Evolutionary conservation across 371 early-diverging fungal genomes (phyloP).

Genomic region (Lichtheimia hyalospora): DNA sequence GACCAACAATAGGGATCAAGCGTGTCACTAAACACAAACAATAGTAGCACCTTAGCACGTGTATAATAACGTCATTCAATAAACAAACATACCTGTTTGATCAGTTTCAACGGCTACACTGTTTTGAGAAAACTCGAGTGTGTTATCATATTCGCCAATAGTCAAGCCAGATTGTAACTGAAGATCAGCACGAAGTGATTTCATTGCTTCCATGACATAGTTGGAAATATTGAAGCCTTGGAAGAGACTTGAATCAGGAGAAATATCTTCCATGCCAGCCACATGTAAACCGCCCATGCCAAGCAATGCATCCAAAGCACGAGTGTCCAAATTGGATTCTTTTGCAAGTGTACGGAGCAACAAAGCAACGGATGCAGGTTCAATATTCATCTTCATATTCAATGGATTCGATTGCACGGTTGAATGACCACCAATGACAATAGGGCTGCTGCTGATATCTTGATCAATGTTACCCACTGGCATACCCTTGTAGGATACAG

Average conservation of each 20-base stretch:
- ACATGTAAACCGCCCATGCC: conserved; percentile 48
- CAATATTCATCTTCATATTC: conserved; percentile 41
- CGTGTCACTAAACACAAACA: conserved; percentile 26
- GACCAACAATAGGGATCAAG: conserved; percentile 58
- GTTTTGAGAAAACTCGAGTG: conserved; percentile 47
- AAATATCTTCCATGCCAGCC: conserved; percentile 32
- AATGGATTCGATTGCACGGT: conserved; percentile 32
- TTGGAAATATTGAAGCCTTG: conserved; percentile 48
- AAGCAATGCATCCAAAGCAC: conserved; percentile 50
- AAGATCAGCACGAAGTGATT: conserved; percentile 50
- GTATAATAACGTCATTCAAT: too few species aligned
- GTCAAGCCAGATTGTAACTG: conserved; percentile 47
- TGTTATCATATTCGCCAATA: conserved; percentile 54
- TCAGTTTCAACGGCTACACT: conserved; percentile 49
- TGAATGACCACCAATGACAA: conserved; percentile 34
- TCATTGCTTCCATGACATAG: conserved; percentile 55
- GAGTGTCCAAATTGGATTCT: conserved; percentile 43
- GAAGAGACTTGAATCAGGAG: conserved; percentile 44
- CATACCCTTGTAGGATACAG: conserved; percentile 49
- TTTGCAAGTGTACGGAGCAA: conserved; percentile 53
- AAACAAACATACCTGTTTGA: conserved; percentile 2
- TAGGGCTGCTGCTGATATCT: conserved; percentile 46
- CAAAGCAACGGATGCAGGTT: conserved; percentile 44
- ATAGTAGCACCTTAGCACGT: too few species aligned
- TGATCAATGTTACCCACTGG: conserved; percentile 55